Conservation (phyloP, 495 filamentous ascomycete species). For the Penicillium cinerascens region DNA sequence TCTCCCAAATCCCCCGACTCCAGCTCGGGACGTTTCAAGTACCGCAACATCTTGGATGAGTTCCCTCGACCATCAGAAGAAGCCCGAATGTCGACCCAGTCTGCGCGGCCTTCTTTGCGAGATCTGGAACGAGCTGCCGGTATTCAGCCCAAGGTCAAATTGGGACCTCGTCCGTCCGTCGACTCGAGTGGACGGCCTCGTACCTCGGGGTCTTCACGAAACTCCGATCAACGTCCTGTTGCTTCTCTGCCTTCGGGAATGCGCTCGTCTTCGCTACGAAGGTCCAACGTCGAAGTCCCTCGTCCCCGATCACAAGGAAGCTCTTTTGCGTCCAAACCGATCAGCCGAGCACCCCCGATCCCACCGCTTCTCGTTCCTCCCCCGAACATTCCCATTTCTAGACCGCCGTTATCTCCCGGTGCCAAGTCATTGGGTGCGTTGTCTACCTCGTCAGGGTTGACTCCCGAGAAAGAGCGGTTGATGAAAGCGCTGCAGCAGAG, state of each 20-base stretch:
- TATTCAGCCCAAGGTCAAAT: constrained; percentile 70
- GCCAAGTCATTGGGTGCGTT: constrained; percentile 46
- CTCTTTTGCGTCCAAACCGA: constrained; percentile 32
- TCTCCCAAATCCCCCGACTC: constrained; percentile 21
- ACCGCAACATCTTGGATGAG: constrained; percentile 37
- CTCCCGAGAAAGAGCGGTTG: constrained; percentile 83
- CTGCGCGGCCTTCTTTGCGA: constrained; percentile 54
- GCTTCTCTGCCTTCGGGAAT: constrained; percentile 59
- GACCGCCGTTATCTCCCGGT: constrained; percentile 52
- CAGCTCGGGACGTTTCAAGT: constrained; percentile 14
- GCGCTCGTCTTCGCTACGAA: constrained; percentile 45
- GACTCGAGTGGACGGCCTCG: constrained; percentile 64
- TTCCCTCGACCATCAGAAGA: constrained; percentile 38
- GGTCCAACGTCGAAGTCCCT: constrained; percentile 26
- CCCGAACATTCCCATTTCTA: constrained; percentile 41
- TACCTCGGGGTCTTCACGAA: constrained; percentile 49
- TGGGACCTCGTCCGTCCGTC: constrained; percentile 76
- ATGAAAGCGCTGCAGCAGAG: constrained; percentile 92
- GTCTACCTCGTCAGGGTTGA: constrained; percentile 58
- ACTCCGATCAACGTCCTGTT: constrained; percentile 61
- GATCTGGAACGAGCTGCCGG: constrained; percentile 59
- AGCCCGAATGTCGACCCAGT: constrained; percentile 57
- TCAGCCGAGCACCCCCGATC: constrained; percentile 38
- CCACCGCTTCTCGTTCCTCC: constrained; percentile 47
- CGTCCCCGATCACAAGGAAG: constrained; percentile 46